Evolutionary conservation across 2,329 filamentous ascomycete genomes (phyloP), one percentile per base, ranked within the genome.

Genomic region (Corinectria fuckeliana): DNA sequence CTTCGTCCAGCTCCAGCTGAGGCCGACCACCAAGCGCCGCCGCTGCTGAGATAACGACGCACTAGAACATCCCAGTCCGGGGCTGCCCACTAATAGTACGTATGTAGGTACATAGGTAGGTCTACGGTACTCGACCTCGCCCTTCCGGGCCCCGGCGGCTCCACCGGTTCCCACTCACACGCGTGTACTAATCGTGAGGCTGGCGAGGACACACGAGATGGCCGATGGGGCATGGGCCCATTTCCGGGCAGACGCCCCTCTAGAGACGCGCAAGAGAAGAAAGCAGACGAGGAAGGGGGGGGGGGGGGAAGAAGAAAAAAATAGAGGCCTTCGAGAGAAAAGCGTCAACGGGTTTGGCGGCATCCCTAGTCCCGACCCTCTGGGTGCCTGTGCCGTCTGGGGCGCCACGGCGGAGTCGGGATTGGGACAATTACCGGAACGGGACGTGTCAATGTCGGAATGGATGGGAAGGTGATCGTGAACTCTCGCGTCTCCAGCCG

Each of bases 181-280:
- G 34, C 56, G 44, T 38, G 38, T 49, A 34, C 56, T 42, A 48
- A 49, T 44, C 42, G 56, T 53, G 56, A 58, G 56, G 56, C 50
- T 58, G 50, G 56, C 20, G 25, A 49, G 25, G 44, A 42, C 49
- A 58, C 56, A 53, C 38, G 56, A 58, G 56, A 58, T 50, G 56
- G 56, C 34, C 34, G 56, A 58, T 58, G 56, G 56, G 56, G 56
- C 56, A 58, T 58, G 50, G 56, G 56, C 18, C 50, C 56, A 58
- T 56, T 45, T 49, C 18, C 20, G 44, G 38, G 44, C 50, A 53
- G 42, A 48, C 36, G 42, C 36, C 56, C 34, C 36, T 47, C 34
- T 50, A 53, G 34, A 41, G 49, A 49, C 50, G 44, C 56, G 56
- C 50, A 53, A 58, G 30, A 30, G 44, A 36, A 13, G 28, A 34